Percentiles rank a stretch among this genome's conserved stretches.
These are phyloP conservation scores for Alternaria panax DNA, from an alignment of 2,329 filamentous ascomycete genomes.

Conservation along the genomic window DNA sequence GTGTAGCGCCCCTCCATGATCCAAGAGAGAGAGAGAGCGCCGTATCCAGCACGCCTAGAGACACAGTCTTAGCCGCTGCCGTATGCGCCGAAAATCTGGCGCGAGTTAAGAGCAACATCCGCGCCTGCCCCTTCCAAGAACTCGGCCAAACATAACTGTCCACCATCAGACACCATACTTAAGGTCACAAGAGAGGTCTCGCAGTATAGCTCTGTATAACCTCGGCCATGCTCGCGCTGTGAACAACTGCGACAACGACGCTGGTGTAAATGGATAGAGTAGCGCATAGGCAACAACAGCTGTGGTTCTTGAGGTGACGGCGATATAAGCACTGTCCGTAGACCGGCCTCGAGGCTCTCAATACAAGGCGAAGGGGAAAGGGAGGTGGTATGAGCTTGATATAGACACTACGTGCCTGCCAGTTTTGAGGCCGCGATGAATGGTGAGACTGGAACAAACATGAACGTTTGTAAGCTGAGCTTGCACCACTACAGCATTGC, in stretches of 20 bases:
- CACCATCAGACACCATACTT: background rate
- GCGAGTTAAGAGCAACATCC: background rate
- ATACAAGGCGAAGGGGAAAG: background rate
- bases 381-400: background rate
- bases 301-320: background rate
- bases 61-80: background rate
- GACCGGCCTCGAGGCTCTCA: background rate
- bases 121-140: background rate
- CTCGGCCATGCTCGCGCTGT: background rate
- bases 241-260: background rate
- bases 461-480: background rate
- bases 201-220: background rate
- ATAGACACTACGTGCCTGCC: background rate
- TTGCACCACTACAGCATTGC: background rate
- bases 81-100: background rate
- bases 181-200: background rate
- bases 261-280: background rate
- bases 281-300: background rate
- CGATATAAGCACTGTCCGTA: background rate
- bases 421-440: background rate
- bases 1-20: background rate
- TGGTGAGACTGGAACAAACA: background rate
- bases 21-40: background rate
- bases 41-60: background rate
- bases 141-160: background rate